Base-by-base conservation (phyloP, 306 rosid species). In the Chamaecrista fasciculata region DNA sequence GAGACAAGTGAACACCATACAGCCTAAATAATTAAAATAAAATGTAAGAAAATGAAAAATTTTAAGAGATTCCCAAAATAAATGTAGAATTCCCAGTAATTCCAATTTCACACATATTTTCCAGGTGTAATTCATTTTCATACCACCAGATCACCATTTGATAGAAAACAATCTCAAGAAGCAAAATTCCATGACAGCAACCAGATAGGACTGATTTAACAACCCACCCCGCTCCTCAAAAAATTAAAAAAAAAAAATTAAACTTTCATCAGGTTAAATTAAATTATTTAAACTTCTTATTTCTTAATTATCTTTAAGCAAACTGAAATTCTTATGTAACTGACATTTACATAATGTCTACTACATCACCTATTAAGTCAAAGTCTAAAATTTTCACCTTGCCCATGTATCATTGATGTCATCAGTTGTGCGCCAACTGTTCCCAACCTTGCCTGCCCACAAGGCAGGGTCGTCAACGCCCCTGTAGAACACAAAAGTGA, bases 361-460 rank as follows among this genome's bases (percentile, higher is more conserved):
- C 29, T 68, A 49, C 47, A 56, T 43, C 16, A 24, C 14, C 46
- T 3, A 69, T 29, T 37, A 64, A 64, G 23, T 60, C 53, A 59
- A 47, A 76, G 74, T 63, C 47, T 56, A 69, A 78, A 77, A 74
- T 42, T 66, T 63, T 33, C 72, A 94, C 99, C 99, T 94, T 72
- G 92, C 92, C 99, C 99, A 94, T 60, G 97, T 8, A 71, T 94
- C 97, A 75, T 85, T 85, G 72, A 94, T 94, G 79, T 94, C 99
- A 1, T 77, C 89, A 7, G 99, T 91, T 69, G 99, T 91, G 70
- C 99, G 97, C 99, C 99, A 94, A 79, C 99, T 94, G 72, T 94
- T 91, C 75, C 99, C 99, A 62, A 94, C 70, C 67, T 68, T 85
- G 72, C 86, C 85, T 11, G 99, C 99, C 99, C 99, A 94, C 70